Base-by-base conservation (phyloP, 148 eudicot species). In the Spergularia bocconei region DNA sequence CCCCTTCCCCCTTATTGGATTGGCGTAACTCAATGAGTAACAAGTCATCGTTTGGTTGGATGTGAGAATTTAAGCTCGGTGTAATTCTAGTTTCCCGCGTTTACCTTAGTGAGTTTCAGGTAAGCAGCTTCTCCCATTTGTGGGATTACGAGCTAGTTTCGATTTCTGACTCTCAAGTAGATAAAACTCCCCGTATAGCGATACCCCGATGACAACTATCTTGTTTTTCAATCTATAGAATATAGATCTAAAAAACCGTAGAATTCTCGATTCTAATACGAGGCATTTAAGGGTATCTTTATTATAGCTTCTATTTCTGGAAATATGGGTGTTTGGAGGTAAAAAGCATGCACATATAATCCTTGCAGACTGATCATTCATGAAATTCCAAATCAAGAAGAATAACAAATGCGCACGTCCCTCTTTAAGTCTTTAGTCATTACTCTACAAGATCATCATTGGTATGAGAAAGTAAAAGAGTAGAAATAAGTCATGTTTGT, bases 361-460 rank as follows among this genome's bases (percentile, higher is more conserved):
- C 47, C 44, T 52, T 53, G 3, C 11, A 70, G 38, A 70, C 60
- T 14, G 58, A 33, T 33, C n/a, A 58, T 58, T 58, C 25, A 19
- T 5, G 25, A 58, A 9, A 2, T 58, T 6, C 62, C 48, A 44
- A 44, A 44, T 6, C 4, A 14, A 56, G 60, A 56, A 6, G 11
- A 66, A 48, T 17, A 29, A 29, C 7, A 14, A 44, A 52, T 70
- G 73, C 17, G 62, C 44, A 29, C 33, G 60, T 14, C 39, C 21
- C 17, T 54, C 61, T 54, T n/a, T n/a, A n/a, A n/a, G n/a, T n/a
- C n/a, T n/a, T 11, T 60, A 20, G 33, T 33, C 4, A 47, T 72
- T 59, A 44, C 75, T 60, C 3, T 48, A 14, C 8, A 29, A 44
- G 48, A 6, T 14, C 55, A 63, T 74, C 33, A 62, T 74, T 74